A percentile compares a stretch with the other conserved stretches of the same genome.
Conservation (phyloP, 768 basidiomycete genomes). For the Hericium erinaceus region DNA sequence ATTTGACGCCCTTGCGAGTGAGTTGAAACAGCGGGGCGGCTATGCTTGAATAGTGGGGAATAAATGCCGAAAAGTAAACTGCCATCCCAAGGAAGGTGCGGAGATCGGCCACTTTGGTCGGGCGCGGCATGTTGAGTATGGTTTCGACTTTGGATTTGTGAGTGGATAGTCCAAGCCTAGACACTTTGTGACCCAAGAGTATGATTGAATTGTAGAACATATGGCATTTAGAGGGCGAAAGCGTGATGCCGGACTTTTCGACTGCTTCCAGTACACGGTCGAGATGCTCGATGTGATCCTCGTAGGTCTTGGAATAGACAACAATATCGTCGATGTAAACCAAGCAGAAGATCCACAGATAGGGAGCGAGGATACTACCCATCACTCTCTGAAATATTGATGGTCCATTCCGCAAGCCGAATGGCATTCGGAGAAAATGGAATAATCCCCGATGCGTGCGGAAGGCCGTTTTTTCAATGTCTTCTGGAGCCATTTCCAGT, state of each 20-base stretch:
- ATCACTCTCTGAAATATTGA: conserved; percentile 33
- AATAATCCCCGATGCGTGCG: conserved; percentile 29
- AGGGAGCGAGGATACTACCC: conserved; percentile 18
- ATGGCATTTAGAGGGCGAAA: conserved; percentile 21
- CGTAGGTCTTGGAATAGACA: conserved; percentile 3
- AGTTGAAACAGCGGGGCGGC: conserved; percentile 26
- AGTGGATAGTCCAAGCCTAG: conserved; percentile 26
- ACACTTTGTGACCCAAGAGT: conserved; percentile 30
- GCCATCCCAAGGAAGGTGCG: conserved; percentile 22
- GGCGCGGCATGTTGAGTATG: conserved; percentile 19
- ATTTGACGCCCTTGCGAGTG: conserved; percentile 19
- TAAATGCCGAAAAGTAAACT: conserved; percentile 28
- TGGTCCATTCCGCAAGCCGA: conserved; percentile 23
- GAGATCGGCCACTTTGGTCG: conserved; percentile 11
- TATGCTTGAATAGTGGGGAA: conserved; percentile 27
- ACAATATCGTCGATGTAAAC: conserved; percentile 12
- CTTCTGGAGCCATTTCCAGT: conserved; percentile 20
- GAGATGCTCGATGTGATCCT: conserved; percentile 16
- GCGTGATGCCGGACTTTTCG: conserved; percentile 9
- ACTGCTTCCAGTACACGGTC: conserved; percentile 23
- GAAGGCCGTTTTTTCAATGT: conserved; percentile 29
- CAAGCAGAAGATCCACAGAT: conserved; percentile 6
- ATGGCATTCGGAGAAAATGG: conserved; percentile 34
- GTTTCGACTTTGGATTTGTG: conserved; percentile 29
- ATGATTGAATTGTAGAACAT: conserved; percentile 17